Percentiles rank a stretch among this genome's conserved stretches.
Evolutionary conservation across 2,329 filamentous ascomycete genomes (phyloP).

Genomic region (Zymoseptoria ardabiliae): DNA sequence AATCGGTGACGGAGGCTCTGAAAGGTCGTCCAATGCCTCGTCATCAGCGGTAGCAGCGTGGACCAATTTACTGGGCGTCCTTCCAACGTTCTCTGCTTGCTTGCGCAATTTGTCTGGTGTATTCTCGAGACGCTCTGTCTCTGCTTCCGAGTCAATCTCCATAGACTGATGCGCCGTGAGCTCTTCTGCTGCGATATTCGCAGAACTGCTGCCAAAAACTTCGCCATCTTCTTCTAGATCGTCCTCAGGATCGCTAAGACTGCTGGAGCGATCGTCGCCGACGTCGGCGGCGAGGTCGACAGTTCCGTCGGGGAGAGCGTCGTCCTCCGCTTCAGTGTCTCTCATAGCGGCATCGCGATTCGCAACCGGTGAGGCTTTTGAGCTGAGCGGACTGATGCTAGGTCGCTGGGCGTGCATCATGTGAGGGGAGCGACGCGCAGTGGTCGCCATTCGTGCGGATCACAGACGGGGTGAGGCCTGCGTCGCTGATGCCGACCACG

Average conservation of each 20-base stretch:
- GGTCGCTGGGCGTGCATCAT: conserved; percentile 18
- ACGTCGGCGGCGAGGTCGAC: conserved; percentile 19
- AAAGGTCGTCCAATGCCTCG: conserved; percentile 33
- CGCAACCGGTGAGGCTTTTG: conserved; percentile 23
- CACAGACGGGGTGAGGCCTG: not conserved
- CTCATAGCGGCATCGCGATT: conserved; percentile 11
- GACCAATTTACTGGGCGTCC: conserved; percentile 70
- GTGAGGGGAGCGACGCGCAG: conserved; percentile 7
- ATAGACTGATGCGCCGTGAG: conserved; percentile 20
- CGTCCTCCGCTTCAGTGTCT: conserved; percentile 2
- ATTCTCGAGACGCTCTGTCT: conserved; percentile 85
- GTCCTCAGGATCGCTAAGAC: conserved; percentile 86
- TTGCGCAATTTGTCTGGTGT: conserved; percentile 37
- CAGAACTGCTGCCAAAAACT: conserved; percentile 9
- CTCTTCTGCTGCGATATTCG: conserved; percentile 4
- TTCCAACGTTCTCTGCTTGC: conserved; percentile 45
- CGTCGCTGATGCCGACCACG: not conserved
- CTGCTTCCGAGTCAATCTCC: conserved; percentile 70
- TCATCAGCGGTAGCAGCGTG: conserved; percentile 44
- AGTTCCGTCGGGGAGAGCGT: not conserved
- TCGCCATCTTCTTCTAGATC: conserved; percentile 41
- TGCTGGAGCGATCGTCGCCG: conserved; percentile 62
- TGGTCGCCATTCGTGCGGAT: not conserved
- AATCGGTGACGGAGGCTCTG: conserved; percentile 32
- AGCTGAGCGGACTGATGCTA: conserved; percentile 31